Conservation (phyloP, 768 basidiomycete genomes). For the Termitomyces sp. region DNA sequence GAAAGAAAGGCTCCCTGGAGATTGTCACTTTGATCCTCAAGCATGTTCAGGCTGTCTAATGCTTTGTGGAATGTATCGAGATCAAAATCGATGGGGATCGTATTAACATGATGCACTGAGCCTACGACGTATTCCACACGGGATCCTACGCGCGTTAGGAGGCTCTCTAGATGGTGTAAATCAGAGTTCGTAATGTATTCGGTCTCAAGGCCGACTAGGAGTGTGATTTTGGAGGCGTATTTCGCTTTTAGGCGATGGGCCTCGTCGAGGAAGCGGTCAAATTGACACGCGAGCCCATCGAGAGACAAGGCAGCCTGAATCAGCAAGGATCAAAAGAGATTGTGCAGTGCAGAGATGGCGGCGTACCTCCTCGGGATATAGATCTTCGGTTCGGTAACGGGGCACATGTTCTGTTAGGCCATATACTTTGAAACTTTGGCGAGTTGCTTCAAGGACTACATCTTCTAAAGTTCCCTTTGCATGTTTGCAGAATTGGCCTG, state of each 20-base stretch:
- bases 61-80: slow-evolving; percentile 58
- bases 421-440: slow-evolving; percentile 32
- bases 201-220: too few species aligned
- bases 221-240: too few species aligned
- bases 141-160: slow-evolving; percentile 42
- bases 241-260: slow-evolving; percentile 65
- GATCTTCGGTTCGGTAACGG: too few species aligned
- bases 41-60: slow-evolving; percentile 33
- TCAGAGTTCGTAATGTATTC: slow-evolving; percentile 62
- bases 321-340: not conserved
- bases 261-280: slow-evolving; percentile 67
- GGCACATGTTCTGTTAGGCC: too few species aligned
- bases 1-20: slow-evolving; percentile 44
- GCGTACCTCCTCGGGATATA: too few species aligned
- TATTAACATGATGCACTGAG: slow-evolving; percentile 86
- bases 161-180: slow-evolving; percentile 46
- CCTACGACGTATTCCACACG: slow-evolving; percentile 88
- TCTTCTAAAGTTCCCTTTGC: slow-evolving; percentile 77
- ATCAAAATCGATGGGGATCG: slow-evolving; percentile 92
- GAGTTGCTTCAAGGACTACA: slow-evolving; percentile 75
- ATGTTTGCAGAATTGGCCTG: slow-evolving; percentile 91
- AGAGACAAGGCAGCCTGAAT: slow-evolving; percentile 50
- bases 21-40: not conserved
- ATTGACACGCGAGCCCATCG: slow-evolving; percentile 52
- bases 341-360: not conserved